Percentiles rank a stretch among this genome's conserved stretches.
Evolutionary conservation across 108 stramenopile species (phyloP).

Genomic region (Nitzschia palea): DNA sequence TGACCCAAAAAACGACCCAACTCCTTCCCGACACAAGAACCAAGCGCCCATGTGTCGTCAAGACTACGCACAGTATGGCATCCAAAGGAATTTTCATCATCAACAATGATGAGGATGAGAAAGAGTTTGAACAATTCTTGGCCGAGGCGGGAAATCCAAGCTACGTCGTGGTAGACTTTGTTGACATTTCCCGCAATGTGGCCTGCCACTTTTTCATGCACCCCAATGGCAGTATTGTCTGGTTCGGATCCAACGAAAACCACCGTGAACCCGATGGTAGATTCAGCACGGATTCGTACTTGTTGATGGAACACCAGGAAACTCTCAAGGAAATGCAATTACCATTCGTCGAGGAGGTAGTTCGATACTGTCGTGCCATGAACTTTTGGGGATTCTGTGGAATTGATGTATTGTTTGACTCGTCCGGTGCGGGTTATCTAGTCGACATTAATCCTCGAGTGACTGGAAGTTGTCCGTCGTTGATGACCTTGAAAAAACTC

Average conservation of each 20-base stretch:
- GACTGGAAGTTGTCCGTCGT: conserved; percentile 38
- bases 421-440: conserved; percentile 28
- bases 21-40: conserved; percentile 33
- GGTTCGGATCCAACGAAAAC: conserved; percentile 44
- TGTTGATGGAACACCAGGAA: conserved; percentile 25
- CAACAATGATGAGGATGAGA: conserved; percentile 37
- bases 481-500: conserved; percentile 31
- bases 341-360: conserved; percentile 42
- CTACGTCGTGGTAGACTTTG: conserved; percentile 36
- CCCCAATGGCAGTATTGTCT: conserved; percentile 24
- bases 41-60: conserved; percentile 36
- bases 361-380: conserved; percentile 26
- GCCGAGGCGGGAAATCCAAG: conserved; percentile 33
- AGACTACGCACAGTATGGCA: conserved; percentile 42
- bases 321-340: conserved; percentile 36
- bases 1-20: conserved; percentile 41
- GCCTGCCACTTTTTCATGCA: conserved; percentile 46
- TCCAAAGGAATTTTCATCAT: conserved; percentile 44
- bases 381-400: conserved; percentile 49
- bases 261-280: conserved; percentile 23
- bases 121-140: conserved; percentile 27
- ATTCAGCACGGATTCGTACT: conserved; percentile 33
- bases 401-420: conserved; percentile 41
- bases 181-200: conserved; percentile 37
- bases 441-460: conserved; percentile 49